A percentile compares a stretch with the other conserved stretches of the same genome.
phyloP scores from a whole-genome alignment of 2,329 filamentous ascomycete genomes.

The Diplodia sapinea region DNA sequence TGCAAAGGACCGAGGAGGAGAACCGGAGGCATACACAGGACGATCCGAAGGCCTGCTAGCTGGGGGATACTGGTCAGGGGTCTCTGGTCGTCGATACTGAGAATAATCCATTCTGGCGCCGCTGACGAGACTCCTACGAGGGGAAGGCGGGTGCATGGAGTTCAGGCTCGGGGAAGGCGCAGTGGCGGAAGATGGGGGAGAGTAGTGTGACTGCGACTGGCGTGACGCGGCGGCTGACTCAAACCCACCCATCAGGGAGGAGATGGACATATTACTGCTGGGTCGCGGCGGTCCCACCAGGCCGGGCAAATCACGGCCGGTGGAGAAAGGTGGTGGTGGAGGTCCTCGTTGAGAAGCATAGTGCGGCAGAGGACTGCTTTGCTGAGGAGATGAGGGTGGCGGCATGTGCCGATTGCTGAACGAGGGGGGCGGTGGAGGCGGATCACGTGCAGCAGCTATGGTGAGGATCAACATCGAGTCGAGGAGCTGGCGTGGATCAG shows the following conservation, averaged over 20 bases:
- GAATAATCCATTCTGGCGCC: conserved; percentile 44
- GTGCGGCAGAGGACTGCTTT: conserved; percentile 46
- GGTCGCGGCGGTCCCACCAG: conserved; percentile 60
- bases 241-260: conserved; percentile 69
- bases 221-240: conserved; percentile 50
- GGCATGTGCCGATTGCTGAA: conserved; percentile 56
- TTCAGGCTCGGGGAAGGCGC: conserved; percentile 47
- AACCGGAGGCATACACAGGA: conserved; percentile 40
- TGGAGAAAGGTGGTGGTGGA: conserved; percentile 53
- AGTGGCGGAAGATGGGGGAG: conserved; percentile 48
- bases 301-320: conserved; percentile 61
- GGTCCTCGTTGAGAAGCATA: conserved; percentile 52
- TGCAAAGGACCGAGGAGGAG: conserved; percentile 40
- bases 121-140: conserved; percentile 43
- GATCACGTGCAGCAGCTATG: conserved; percentile 46
- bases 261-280: conserved; percentile 74
- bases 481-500: conserved; percentile 30
- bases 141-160: conserved; percentile 57
- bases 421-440: conserved; percentile 48
- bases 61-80: conserved; percentile 46
- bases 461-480: conserved; percentile 38
- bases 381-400: conserved; percentile 56
- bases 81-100: conserved; percentile 45
- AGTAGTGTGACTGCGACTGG: conserved; percentile 51
- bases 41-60: conserved; percentile 40